Conservation (phyloP, 2,329 filamentous ascomycete genomes). For the Venturia carpophila region DNA sequence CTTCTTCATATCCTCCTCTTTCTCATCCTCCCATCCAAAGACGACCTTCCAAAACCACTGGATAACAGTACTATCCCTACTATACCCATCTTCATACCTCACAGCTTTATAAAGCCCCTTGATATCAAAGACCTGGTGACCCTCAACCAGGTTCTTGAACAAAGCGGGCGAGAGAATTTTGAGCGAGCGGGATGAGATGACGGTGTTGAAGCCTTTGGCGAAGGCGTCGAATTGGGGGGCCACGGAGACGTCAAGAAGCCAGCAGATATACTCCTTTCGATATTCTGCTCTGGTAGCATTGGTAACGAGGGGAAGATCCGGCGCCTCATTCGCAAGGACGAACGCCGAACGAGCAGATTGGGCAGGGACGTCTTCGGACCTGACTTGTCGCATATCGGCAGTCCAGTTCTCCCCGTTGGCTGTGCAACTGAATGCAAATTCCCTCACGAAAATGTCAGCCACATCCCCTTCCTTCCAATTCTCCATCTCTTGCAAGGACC, state of each 20-base stretch:
- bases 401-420: conserved; percentile 46
- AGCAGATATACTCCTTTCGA: conserved; percentile 75
- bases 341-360: not conserved
- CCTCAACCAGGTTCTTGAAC: conserved; percentile 75
- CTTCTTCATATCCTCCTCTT: conserved; percentile 57
- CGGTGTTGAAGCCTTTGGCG: conserved; percentile 67
- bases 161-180: conserved; percentile 37
- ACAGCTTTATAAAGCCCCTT: conserved; percentile 56
- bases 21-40: conserved; percentile 45
- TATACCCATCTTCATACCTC: conserved; percentile 74
- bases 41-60: conserved; percentile 80
- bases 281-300: conserved; percentile 70
- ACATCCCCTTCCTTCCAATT: conserved; percentile 76
- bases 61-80: conserved; percentile 60
- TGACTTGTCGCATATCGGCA: conserved; percentile 44
- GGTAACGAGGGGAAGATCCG: conserved; percentile 62
- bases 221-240: conserved; percentile 73
- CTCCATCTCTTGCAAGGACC: conserved; percentile 62
- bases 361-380: not conserved
- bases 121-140: conserved; percentile 72
- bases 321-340: not conserved
- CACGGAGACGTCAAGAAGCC: conserved; percentile 72
- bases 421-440: conserved; percentile 75
- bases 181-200: conserved; percentile 63
- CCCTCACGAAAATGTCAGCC: conserved; percentile 72